Evolutionary conservation across 164 flowering plant species (phyloP), one percentile per base, ranked within the genome.

Genomic region (Aristolochia californica): DNA sequence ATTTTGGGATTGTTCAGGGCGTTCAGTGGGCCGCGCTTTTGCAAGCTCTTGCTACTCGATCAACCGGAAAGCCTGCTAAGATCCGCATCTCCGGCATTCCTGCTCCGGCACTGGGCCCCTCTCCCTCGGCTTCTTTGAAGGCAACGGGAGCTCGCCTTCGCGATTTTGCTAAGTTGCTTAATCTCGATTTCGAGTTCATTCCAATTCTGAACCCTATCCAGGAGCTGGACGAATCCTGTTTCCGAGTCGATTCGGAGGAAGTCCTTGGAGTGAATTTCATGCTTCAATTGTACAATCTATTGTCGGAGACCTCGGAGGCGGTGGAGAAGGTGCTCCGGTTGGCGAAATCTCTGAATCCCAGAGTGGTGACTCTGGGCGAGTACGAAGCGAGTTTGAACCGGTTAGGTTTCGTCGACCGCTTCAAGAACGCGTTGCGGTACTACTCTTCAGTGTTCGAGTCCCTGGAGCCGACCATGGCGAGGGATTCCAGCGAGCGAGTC

Each of bases 1-100:
- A 93, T 65, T 93, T 88, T 48, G 97, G 97, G 12, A 80, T 93
- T 45, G 94, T 82, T 54, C 91, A 88, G 57, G 97, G 95, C 2
- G 76, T 93, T 62, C 95, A 93, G 65, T 93, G 97, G 98, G 85
- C 95, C 0, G 87, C 95, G 13, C 76, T 93, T 0, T 65, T 93
- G 11, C 97, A 93, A 58, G 97, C 97, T 49, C 60, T 93, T 5
- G 96, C 97, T 0, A 83, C 91, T 21, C 76, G 97, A 21, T 61
- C 89, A 11, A 51, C 72, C 22, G 95, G 93, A 10, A 85, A 85
- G 61, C 93, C 93, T 5, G 58, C 56, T 0, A 60, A 60, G 15
- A 72, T 90, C 23, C 77, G 93, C 52, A 83, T 90, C 62, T 79
- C 97, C 1, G 95, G 93, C 58, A 83, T 90, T 44, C 93, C 93